Evolutionary conservation across 2,329 filamentous ascomycete species (phyloP).

Genomic region (Colletotrichum tabaci): DNA sequence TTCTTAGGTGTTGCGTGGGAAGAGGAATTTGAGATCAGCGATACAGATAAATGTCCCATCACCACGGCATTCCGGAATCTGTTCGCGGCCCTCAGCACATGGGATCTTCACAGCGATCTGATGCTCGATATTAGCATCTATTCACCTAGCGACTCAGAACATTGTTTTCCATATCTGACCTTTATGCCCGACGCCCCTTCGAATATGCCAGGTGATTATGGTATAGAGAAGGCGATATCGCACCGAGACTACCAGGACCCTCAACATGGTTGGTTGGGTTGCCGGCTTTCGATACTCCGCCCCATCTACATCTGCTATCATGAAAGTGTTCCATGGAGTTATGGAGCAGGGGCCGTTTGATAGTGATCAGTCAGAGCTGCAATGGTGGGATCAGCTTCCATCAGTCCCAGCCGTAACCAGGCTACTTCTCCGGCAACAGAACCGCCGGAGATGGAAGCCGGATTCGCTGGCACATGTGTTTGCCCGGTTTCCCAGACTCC

Average conservation of each 20-base stretch:
- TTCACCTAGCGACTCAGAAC: slow-evolving; percentile 50
- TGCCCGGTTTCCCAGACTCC: slow-evolving; percentile 49
- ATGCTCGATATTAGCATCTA: slow-evolving; percentile 51
- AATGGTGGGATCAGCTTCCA: slow-evolving; percentile 49
- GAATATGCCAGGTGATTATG: background rate
- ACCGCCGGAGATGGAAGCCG: slow-evolving; percentile 50
- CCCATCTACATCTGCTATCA: slow-evolving; percentile 40
- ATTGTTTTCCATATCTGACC: slow-evolving; percentile 51
- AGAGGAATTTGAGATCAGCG: slow-evolving; percentile 33
- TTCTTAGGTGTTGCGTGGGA: slow-evolving; percentile 3
- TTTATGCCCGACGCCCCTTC: slow-evolving; percentile 46
- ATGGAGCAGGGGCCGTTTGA: slow-evolving; percentile 46
- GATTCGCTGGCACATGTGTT: slow-evolving; percentile 48
- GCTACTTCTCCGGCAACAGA: slow-evolving; percentile 52
- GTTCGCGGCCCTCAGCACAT: slow-evolving; percentile 49
- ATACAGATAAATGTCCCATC: slow-evolving; percentile 42
- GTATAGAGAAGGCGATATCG: background rate
- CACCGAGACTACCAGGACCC: slow-evolving; percentile 33
- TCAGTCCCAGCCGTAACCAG: slow-evolving; percentile 48
- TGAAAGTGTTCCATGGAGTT: slow-evolving; percentile 45
- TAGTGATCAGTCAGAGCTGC: slow-evolving; percentile 42
- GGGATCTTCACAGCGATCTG: slow-evolving; percentile 47
- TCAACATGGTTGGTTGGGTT: slow-evolving; percentile 46
- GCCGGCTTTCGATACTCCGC: slow-evolving; percentile 40
- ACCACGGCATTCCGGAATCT: slow-evolving; percentile 44